phyloP scores from a whole-genome alignment of 2,329 filamentous ascomycete species.

The Colletotrichum lindemuthianum region DNA sequence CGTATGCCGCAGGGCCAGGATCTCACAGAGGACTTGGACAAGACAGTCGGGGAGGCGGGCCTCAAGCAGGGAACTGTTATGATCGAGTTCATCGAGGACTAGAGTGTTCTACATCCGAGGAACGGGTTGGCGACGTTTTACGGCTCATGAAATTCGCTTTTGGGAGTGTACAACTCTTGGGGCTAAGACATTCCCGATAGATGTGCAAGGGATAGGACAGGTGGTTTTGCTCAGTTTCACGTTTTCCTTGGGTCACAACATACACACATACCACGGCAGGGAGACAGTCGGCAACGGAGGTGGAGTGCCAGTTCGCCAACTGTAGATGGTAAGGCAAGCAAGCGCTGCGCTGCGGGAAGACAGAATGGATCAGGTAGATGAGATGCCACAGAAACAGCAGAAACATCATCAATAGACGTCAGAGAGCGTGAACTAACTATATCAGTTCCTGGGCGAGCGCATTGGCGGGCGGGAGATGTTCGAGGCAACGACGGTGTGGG shows the following conservation, averaged over 20 bases:
- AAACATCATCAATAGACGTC: constrained; percentile 29
- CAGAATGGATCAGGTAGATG: background rate
- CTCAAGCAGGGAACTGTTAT: constrained; percentile 94
- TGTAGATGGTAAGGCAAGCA: background rate
- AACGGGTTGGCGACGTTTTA: background rate
- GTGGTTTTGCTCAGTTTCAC: background rate
- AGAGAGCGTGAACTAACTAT: no score
- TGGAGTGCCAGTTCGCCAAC: background rate
- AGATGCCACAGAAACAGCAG: constrained; percentile 8
- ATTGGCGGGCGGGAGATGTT: background rate
- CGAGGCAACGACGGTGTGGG: background rate
- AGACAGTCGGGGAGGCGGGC: constrained; percentile 81
- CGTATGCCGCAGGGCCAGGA: constrained; percentile 82
- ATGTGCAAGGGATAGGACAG: constrained; percentile 12
- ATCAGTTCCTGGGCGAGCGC: constrained; percentile 19
- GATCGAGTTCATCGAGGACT: constrained; percentile 84
- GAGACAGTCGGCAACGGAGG: constrained; percentile 1
- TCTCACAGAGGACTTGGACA: constrained; percentile 78
- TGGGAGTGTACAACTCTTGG: constrained; percentile 12
- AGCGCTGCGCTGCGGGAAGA: no score
- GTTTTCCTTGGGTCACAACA: constrained; percentile 5
- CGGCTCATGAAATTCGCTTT: background rate
- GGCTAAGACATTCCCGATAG: constrained; percentile 19
- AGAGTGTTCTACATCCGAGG: background rate
- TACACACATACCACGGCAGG: constrained; percentile 21